phyloP scores from a whole-genome alignment of 148 eudicot genomes.

The Chenopodium suecicum region DNA sequence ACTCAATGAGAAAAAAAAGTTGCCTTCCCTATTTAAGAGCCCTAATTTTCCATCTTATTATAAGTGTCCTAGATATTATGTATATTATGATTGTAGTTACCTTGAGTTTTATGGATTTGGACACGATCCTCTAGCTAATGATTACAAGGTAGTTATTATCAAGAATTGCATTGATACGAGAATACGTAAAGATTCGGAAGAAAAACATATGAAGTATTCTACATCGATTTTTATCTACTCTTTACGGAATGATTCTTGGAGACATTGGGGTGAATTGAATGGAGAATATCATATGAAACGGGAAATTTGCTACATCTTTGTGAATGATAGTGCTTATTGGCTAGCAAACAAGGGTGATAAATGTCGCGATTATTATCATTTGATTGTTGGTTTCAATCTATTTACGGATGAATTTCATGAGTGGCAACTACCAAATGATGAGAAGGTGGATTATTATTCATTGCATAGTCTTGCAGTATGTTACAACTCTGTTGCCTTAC shows the following conservation, averaged over 20 bases:
- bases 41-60: not conserved
- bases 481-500: conserved; percentile 12
- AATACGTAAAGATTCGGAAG: not conserved
- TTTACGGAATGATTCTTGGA: conserved; percentile 20
- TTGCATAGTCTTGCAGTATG: not conserved
- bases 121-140: not conserved
- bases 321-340: conserved; percentile 24
- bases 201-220: not conserved
- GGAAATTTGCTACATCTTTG: not conserved
- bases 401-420: not conserved
- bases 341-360: not conserved
- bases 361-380: not conserved
- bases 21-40: not conserved
- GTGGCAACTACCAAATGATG: not conserved
- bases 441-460: not conserved
- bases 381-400: conserved; percentile 11
- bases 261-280: conserved; percentile 14
- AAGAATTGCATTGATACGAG: not conserved
- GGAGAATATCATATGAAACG: not conserved
- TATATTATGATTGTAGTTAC: too few relatives aligned
- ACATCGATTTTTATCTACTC: conserved; percentile 17
- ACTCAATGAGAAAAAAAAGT: not conserved
- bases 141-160: conserved; percentile 18
- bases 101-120: conserved; percentile 19
- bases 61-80: too few relatives aligned